Conservation (phyloP, 257 asterid genomes). For the Nicotiana obtusifolia region DNA sequence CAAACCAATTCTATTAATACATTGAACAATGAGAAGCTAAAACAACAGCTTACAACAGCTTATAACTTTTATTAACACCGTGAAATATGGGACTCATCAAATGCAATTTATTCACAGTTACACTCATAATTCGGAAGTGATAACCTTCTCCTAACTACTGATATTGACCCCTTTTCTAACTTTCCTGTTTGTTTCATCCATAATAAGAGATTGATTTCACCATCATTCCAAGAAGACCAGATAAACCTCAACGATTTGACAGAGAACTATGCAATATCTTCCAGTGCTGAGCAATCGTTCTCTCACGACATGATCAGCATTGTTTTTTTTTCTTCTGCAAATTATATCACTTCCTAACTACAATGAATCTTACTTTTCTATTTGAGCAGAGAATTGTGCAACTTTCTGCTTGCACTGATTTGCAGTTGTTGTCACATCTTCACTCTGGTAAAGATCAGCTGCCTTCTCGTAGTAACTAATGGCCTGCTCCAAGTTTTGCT, state of each 20-base stretch:
- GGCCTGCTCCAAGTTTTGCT: constrained; percentile 73
- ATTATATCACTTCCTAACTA: neutral
- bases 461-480: constrained; percentile 78
- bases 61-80: neutral
- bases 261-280: neutral
- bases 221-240: neutral
- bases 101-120: neutral
- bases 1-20: neutral
- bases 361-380: constrained; percentile 63
- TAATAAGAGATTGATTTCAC: neutral
- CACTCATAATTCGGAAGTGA: neutral
- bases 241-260: neutral
- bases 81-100: neutral
- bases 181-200: neutral
- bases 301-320: neutral
- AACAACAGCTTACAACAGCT: neutral
- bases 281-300: neutral
- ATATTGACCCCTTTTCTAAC: neutral
- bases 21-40: neutral
- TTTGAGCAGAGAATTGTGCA: constrained; percentile 85
- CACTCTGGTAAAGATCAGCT: constrained; percentile 87
- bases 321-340: constrained; percentile 4
- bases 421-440: constrained; percentile 74
- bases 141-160: neutral
- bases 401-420: constrained; percentile 94